Evolutionary conservation across 208 protist genomes (phyloP).

Genomic region (Paratrypanosoma confusum): DNA sequence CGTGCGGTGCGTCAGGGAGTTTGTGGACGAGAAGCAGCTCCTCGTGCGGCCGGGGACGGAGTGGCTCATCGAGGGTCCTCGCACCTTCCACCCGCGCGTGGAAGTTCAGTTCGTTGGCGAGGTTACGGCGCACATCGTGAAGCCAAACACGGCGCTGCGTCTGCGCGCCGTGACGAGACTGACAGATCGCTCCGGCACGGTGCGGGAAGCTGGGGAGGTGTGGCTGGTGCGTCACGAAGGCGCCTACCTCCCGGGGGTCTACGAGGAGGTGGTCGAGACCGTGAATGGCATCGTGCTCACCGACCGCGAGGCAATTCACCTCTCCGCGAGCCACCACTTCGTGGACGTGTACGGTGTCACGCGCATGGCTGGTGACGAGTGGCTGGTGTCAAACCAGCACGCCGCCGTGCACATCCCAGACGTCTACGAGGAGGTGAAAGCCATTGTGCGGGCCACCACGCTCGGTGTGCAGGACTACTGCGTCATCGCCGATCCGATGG

Average conservation of each 20-base stretch:
- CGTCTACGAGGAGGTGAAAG: constrained; percentile 74
- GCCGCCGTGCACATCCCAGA: constrained; percentile 78
- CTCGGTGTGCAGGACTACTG: constrained; percentile 87
- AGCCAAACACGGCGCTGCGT: constrained; percentile 78
- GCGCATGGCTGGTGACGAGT: constrained; percentile 68
- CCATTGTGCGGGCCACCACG: constrained; percentile 55
- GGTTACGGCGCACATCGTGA: constrained; percentile 61
- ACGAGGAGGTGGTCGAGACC: constrained; percentile 69
- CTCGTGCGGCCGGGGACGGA: constrained; percentile 67
- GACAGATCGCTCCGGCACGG: constrained; percentile 49
- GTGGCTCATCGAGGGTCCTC: constrained; percentile 86
- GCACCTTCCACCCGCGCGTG: constrained; percentile 83
- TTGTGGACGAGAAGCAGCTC: constrained; percentile 11
- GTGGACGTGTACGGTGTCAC: constrained; percentile 69
- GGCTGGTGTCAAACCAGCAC: constrained; percentile 80
- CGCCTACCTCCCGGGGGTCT: constrained; percentile 78
- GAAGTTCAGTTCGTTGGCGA: constrained; percentile 69
- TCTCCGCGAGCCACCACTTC: constrained; percentile 67
- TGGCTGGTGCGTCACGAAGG: constrained; percentile 80
- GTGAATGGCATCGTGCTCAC: constrained; percentile 75
- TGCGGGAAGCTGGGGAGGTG: constrained; percentile 68
- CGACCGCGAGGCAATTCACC: constrained; percentile 62
- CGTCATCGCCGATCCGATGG: constrained; percentile 86
- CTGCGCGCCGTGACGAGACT: constrained; percentile 64
- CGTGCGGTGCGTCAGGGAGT: constrained; percentile 76